These are phyloP conservation scores for Jacaranda copaia DNA, from an alignment of 257 asterid genomes.

Conservation along the genomic window DNA sequence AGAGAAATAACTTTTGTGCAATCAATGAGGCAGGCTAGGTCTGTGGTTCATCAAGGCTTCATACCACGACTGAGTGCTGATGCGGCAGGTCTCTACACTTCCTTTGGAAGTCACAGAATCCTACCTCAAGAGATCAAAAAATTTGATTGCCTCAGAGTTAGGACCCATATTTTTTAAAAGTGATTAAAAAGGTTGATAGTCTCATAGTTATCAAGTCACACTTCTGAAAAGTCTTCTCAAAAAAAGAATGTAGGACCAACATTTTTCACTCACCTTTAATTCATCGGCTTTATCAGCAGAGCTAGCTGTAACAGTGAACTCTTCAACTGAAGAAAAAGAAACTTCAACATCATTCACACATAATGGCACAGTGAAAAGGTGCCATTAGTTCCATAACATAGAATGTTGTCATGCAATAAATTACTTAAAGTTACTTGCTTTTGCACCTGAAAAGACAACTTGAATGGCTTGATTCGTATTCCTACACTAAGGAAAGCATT, in stretches of 20 bases:
- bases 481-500: conserved; percentile 33
- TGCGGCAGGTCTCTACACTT: no score
- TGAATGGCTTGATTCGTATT: conserved; percentile 32
- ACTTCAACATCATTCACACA: conserved; percentile 42
- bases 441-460: conserved; percentile 52
- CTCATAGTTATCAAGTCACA: not conserved
- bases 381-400: not conserved
- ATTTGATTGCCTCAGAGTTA: not conserved
- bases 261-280: conserved; percentile 47
- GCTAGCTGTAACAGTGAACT: conserved; percentile 38
- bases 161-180: not conserved
- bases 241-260: not conserved
- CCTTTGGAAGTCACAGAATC: no score
- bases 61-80: no score
- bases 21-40: no score
- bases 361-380: conserved; percentile 22
- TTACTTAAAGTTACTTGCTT: not conserved
- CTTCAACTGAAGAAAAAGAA: conserved; percentile 44
- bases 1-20: no score
- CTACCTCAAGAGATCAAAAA: not conserved
- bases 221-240: not conserved
- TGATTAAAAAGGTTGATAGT: not conserved
- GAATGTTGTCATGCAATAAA: conserved; percentile 9
- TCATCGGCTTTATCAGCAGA: conserved; percentile 36
- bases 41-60: no score